Base-by-base conservation (phyloP, 2,329 filamentous ascomycete species). In the Trichoderma sp. region DNA sequence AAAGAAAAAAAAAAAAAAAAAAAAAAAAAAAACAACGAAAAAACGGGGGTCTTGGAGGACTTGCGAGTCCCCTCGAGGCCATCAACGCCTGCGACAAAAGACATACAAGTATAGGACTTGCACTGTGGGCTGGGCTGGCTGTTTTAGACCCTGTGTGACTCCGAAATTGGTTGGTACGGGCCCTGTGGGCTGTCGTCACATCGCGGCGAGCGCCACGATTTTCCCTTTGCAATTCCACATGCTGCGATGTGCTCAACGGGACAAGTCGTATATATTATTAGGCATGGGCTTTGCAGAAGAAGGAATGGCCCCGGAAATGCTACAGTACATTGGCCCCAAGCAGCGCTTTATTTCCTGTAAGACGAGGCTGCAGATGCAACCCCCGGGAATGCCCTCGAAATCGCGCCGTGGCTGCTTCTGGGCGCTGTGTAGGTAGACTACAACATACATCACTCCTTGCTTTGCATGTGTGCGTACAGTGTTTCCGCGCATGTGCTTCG, bases 111-210 rank as follows among this genome's bases (percentile, higher is more conserved):
- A 26, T 2, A 26, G 26, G n/a, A 43, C n/a, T 13, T 26, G 24
- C 32, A 39, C 59, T 61, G 59, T 51, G 43, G 43, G 39, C 21
- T 30, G 39, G 43, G 39, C 21, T 30, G 39, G 39, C 28, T 51
- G 43, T 67, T 54, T 66, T 39, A 54, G 55, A 60, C 65, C 64
- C 60, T 69, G 28, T 69, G 68, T 69, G 68, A 69, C 68, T 59
- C 68, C 68, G 68, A 69, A 55, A 69, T 69, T 69, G 54, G 60
- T 32, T 49, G 59, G 28, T n/a, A 43, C 28, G 30, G 24, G 16
- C 46, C 39, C 21, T 46, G 34, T 61, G 49, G 59, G 52, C 54
- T 65, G 51, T 54, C 54, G 60, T 69, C 59, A 69, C 66, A 68
- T 55, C 58, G 26, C 32, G 28, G 43, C 60, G 18, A 21, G 32